Evolutionary conservation across 2,329 filamentous ascomycete genomes (phyloP), one percentile per base, ranked within the genome.

Genomic region (Aspergillus flavus): DNA sequence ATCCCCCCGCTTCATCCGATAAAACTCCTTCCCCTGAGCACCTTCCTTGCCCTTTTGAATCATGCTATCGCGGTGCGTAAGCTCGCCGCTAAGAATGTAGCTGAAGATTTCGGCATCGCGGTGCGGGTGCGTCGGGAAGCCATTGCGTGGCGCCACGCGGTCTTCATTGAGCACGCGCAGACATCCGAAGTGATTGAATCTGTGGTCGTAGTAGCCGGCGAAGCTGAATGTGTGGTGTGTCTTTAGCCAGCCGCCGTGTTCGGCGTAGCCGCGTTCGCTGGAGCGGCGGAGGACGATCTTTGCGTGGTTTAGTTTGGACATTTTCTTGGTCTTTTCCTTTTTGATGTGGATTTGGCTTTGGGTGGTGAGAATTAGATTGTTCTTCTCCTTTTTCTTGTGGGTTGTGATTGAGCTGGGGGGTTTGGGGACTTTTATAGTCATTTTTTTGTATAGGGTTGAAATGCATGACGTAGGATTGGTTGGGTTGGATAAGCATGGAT

Each of bases 151-250:
- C 71, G 87, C 86, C 39, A 96, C 92, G 39, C 92, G 89, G 76
- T 96, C 93, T 81, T 97, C 93, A 73, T 96, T 96, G 72, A 96
- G 88, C 45, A 96, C 92, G 61, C 93, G 88, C 54, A 96, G 84
- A 30, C 89, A 86, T 9, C 93, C 93, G 73, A 91, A 96, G 66
- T 86, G 84, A 53, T 85, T 84, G 80, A 88, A 90, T 30, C 79
- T 76, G 2, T 90, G 89, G 73, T 93, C 85, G 76, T 89, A 88
- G 79, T 89, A 89, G 45, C 79, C 83, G 48, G 91, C 91, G 78
- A 96, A 96, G 72, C 86, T 90, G 83, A 96, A 96, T 66, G 89
- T 92, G 82, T 96, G 92, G 80, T 91, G 95, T 9, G 89, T 90
- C 80, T 94, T 91, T 10, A 96, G 86, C 93, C 93, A 96, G 77